These are phyloP conservation scores for Hanseniaspora thailandica DNA, from an alignment of 805 yeast species.

Conservation along the genomic window DNA sequence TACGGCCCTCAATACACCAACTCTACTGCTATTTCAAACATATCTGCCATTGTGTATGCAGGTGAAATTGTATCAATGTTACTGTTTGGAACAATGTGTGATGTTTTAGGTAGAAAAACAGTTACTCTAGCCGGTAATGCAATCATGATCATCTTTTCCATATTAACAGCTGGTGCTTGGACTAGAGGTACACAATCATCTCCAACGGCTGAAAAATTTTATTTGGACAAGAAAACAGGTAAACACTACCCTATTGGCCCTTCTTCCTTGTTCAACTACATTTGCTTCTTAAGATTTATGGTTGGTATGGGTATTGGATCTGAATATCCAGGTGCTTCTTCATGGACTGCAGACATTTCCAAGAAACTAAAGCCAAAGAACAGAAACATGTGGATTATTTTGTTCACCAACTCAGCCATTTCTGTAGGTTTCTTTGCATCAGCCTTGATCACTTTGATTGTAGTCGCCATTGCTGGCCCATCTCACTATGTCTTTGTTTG, in stretches of 20 bases:
- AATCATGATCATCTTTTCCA: constrained; percentile 64
- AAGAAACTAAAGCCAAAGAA: constrained; percentile 79
- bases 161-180: constrained; percentile 79
- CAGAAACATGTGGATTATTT: constrained; percentile 77
- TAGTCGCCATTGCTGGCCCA: constrained; percentile 68
- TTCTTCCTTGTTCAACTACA: constrained; percentile 65
- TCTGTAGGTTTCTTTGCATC: constrained; percentile 76
- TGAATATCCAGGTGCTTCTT: constrained; percentile 79
- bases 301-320: constrained; percentile 89
- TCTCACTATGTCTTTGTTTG: constrained; percentile 70
- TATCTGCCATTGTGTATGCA: constrained; percentile 77
- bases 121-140: constrained; percentile 75
- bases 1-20: constrained; percentile 52
- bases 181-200: constrained; percentile 38
- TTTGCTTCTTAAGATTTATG: constrained; percentile 76
- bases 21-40: constrained; percentile 65
- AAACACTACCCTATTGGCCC: constrained; percentile 32
- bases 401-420: constrained; percentile 83
- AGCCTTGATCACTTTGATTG: constrained; percentile 74
- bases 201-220: constrained; percentile 3
- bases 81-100: constrained; percentile 68
- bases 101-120: constrained; percentile 63
- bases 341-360: constrained; percentile 86
- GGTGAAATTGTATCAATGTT: constrained; percentile 87
- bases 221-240: constrained; percentile 28